Percentiles rank a stretch among this genome's conserved stretches.
phyloP scores from a whole-genome alignment of 306 rosid genomes.

The Inga laurina region DNA sequence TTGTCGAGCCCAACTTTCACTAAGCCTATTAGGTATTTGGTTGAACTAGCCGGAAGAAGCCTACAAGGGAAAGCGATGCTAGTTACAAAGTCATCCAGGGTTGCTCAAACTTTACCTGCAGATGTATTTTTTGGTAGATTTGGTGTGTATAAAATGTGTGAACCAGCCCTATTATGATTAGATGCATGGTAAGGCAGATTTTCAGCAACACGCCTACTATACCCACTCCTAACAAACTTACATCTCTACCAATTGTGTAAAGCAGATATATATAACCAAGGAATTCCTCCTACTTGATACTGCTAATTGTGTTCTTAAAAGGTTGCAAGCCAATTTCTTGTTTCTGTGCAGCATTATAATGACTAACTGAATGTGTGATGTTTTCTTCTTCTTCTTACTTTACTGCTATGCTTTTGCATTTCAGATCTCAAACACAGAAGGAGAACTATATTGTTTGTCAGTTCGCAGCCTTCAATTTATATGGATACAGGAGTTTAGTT shows the following conservation, averaged over 20 bases:
- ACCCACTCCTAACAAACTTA: not conserved
- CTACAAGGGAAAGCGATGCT: not conserved
- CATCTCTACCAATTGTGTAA: not conserved
- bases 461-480: slow-evolving; percentile 53
- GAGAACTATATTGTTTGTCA: slow-evolving; percentile 67
- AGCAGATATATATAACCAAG: not conserved
- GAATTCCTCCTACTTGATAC: not conserved
- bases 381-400: not conserved
- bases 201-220: not conserved
- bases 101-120: not conserved
- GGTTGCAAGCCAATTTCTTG: not conserved
- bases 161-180: not conserved
- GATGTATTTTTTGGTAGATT: not conserved
- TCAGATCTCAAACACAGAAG: slow-evolving; percentile 77
- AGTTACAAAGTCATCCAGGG: not conserved
- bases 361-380: not conserved
- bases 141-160: not conserved
- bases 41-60: not conserved
- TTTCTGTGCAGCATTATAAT: not conserved
- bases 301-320: not conserved
- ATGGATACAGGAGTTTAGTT: slow-evolving; percentile 83
- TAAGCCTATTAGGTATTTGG: not conserved
- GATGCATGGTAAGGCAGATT: not conserved
- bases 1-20: too few relatives aligned
- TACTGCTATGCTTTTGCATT: slow-evolving; percentile 4